These are phyloP conservation scores for Immersiella caudata DNA, from an alignment of 495 filamentous ascomycete species.

Conservation along the genomic window DNA sequence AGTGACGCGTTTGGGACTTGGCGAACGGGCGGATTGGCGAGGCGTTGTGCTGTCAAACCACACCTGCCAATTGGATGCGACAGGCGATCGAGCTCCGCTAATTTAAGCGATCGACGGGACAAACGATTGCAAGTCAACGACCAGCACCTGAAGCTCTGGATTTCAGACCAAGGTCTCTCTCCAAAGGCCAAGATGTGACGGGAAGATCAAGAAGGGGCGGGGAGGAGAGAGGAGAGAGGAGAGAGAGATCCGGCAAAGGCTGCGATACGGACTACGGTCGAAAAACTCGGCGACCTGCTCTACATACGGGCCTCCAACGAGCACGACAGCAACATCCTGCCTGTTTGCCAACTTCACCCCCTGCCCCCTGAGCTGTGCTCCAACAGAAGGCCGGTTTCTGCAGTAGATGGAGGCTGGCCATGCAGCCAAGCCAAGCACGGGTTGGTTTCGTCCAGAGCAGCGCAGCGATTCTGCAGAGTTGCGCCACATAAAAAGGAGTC, in stretches of 20 bases:
- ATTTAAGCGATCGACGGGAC: neutral
- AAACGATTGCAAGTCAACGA: neutral
- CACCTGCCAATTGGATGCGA: slow-evolving; percentile 16
- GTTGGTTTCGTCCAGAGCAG: slow-evolving; percentile 1
- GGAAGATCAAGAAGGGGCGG: neutral
- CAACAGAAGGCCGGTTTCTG: slow-evolving; percentile 1
- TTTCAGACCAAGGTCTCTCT: neutral
- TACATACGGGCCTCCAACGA: neutral
- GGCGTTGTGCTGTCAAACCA: slow-evolving; percentile 1
- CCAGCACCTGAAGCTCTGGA: neutral
- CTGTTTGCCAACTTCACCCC: slow-evolving; percentile 1
- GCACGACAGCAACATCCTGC: neutral
- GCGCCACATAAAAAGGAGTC: slow-evolving; percentile 14
- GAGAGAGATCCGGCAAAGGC: neutral
- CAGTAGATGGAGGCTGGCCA: neutral
- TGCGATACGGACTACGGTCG: neutral
- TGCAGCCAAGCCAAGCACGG: slow-evolving; percentile 14
- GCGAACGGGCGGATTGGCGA: slow-evolving; percentile 5
- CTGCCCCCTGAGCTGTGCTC: neutral
- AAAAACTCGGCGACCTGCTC: neutral
- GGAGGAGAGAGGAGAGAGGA: neutral
- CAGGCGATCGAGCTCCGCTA: slow-evolving; percentile 1
- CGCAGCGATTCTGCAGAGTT: slow-evolving; percentile 9
- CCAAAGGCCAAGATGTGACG: neutral
- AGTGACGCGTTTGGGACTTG: neutral